These are phyloP conservation scores for Omphalea diandra DNA, from an alignment of 441 rosid genomes.

Conservation along the genomic window DNA sequence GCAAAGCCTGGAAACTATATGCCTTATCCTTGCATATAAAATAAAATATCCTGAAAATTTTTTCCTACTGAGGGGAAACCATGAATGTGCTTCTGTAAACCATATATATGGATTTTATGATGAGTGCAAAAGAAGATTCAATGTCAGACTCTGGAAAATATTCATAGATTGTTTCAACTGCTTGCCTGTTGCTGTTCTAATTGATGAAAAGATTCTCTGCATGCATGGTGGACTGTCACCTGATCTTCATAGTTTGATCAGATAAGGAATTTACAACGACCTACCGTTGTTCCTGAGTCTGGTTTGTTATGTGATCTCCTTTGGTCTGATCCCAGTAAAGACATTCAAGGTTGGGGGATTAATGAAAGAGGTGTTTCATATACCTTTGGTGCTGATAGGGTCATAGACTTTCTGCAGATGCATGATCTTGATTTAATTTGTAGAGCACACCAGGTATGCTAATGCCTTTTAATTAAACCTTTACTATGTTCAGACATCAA, in stretches of 20 bases:
- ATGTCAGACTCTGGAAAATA: conserved; percentile 54
- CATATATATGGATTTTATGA: conserved; percentile 65
- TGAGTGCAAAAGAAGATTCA: conserved; percentile 65
- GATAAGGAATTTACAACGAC: conserved; percentile 49
- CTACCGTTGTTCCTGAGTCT: conserved; percentile 48
- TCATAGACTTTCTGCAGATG: conserved; percentile 47
- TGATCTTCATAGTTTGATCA: conserved; percentile 47
- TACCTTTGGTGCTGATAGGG: conserved; percentile 59
- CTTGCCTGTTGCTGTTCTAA: conserved; percentile 58
- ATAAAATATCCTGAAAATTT: conserved; percentile 60
- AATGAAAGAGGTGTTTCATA: conserved; percentile 63
- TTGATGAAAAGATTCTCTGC: conserved; percentile 63
- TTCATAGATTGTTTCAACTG: conserved; percentile 70
- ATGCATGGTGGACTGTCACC: conserved; percentile 76
- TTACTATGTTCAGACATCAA: neutral
- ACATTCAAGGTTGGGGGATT: conserved; percentile 52
- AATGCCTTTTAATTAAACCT: neutral
- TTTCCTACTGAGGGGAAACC: conserved; percentile 66
- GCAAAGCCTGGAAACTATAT: conserved; percentile 66
- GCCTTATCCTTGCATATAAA: conserved; percentile 67
- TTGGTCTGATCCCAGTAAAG: conserved; percentile 65
- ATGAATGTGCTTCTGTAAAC: conserved; percentile 64
- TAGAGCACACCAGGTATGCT: conserved; percentile 62
- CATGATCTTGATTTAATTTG: conserved; percentile 60
- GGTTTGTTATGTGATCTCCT: conserved; percentile 72